Percentiles rank a stretch among this genome's conserved stretches.
phyloP scores from a whole-genome alignment of 2,329 filamentous ascomycete genomes.

The Claviceps africana region DNA sequence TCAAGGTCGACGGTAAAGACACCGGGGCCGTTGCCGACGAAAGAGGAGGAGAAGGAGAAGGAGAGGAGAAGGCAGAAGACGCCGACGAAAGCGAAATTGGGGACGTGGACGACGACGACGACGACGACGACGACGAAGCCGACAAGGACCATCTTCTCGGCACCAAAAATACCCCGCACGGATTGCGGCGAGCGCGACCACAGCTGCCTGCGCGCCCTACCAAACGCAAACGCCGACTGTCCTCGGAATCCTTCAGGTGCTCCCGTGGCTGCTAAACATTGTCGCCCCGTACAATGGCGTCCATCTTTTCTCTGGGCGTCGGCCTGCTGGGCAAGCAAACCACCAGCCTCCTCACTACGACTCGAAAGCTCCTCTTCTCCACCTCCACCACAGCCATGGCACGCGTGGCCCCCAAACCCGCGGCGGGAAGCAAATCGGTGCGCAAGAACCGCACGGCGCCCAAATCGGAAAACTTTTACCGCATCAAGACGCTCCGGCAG shows the following conservation, averaged over 20 bases:
- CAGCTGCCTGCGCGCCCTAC: background rate
- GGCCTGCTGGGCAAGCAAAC: slow-evolving; percentile 16
- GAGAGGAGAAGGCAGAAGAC: too few species aligned
- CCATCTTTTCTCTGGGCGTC: slow-evolving; percentile 16
- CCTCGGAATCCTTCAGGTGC: background rate
- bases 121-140: background rate
- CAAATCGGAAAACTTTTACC: slow-evolving; percentile 26
- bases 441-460: slow-evolving; percentile 14
- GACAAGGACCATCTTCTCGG: background rate
- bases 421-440: slow-evolving; percentile 12
- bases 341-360: slow-evolving; percentile 2
- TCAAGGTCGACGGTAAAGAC: background rate
- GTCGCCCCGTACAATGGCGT: slow-evolving; percentile 12
- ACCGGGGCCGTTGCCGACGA: too few species aligned
- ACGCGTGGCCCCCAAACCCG: slow-evolving; percentile 15
- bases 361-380: slow-evolving; percentile 16
- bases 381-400: slow-evolving; percentile 19
- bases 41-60: too few species aligned
- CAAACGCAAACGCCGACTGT: background rate
- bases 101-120: background rate
- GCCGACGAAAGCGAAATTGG: background rate
- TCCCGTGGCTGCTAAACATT: background rate
- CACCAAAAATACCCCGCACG: background rate
- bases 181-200: background rate
- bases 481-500: slow-evolving; percentile 30